A percentile compares a stretch with the other conserved stretches of the same genome.
These are phyloP conservation scores for Zangia roseola DNA, from an alignment of 768 basidiomycete species.

Conservation along the genomic window DNA sequence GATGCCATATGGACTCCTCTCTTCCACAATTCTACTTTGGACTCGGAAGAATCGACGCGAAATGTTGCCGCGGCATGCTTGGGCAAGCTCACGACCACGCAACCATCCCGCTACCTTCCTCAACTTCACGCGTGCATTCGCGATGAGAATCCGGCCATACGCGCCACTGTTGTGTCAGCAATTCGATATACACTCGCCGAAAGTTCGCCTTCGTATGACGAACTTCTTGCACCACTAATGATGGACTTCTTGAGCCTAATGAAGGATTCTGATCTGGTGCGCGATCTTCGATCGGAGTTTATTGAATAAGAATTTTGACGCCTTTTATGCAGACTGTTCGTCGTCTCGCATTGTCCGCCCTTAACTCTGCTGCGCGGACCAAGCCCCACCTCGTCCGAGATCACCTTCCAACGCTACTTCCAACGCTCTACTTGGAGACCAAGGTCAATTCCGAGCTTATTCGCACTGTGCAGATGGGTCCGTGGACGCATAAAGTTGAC, in stretches of 20 bases:
- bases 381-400: slow-evolving; percentile 92
- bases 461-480: slow-evolving; percentile 93
- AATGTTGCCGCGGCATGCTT: slow-evolving; percentile 97
- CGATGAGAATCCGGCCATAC: slow-evolving; percentile 65
- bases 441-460: slow-evolving; percentile 74
- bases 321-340: slow-evolving; percentile 69
- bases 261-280: slow-evolving; percentile 82
- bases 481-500: slow-evolving; percentile 96
- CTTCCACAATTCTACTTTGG: slow-evolving; percentile 81
- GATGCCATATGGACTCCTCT: slow-evolving; percentile 90
- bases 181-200: slow-evolving; percentile 92
- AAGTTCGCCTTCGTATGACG: slow-evolving; percentile 81
- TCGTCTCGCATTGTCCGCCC: slow-evolving; percentile 80
- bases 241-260: slow-evolving; percentile 91
- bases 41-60: slow-evolving; percentile 85
- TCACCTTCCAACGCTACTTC: slow-evolving; percentile 72
- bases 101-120: slow-evolving; percentile 87
- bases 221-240: slow-evolving; percentile 82
- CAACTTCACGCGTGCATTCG: slow-evolving; percentile 83
- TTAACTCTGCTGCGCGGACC: slow-evolving; percentile 94
- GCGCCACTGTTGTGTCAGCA: slow-evolving; percentile 89
- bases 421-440: slow-evolving; percentile 85
- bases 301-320: not conserved
- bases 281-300: slow-evolving; percentile 19
- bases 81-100: slow-evolving; percentile 90